Percentiles rank a stretch among this genome's conserved stretches.
Conservation (phyloP, 129 eudicot species). For the Lactuca saligna region DNA sequence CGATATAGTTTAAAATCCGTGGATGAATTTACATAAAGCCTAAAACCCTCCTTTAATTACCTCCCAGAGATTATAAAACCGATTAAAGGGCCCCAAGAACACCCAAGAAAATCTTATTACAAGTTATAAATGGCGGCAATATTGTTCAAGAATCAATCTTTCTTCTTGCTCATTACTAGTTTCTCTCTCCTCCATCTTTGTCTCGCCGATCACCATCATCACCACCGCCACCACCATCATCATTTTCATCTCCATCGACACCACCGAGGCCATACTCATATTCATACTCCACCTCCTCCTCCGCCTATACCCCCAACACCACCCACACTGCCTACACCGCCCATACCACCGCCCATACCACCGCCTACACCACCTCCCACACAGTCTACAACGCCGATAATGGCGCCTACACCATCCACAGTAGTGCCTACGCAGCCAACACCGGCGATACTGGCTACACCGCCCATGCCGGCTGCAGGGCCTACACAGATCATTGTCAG, state of each 20-base stretch:
- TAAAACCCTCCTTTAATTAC: constrained; percentile 5
- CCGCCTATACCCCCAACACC: neutral
- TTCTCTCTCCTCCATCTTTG: constrained; percentile 33
- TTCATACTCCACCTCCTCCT: neutral
- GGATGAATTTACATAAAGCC: neutral
- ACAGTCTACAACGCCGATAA: neutral
- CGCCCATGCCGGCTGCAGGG: too few relatives aligned
- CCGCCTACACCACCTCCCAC: neutral
- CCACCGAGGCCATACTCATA: neutral
- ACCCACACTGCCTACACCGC: neutral
- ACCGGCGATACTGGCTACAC: neutral
- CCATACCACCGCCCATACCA: neutral
- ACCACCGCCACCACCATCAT: constrained; percentile 20
- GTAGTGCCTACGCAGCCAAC: neutral
- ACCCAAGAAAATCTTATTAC: neutral
- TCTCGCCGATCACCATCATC: constrained; percentile 24
- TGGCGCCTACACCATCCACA: neutral
- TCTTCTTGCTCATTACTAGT: constrained; percentile 29
- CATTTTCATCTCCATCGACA: neutral
- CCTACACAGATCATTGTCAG: neutral
- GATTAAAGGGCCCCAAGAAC: neutral
- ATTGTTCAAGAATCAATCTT: constrained; percentile 31
- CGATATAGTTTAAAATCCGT: too few relatives aligned
- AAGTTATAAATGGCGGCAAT: constrained; percentile 20
- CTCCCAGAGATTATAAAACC: constrained; percentile 13